phyloP scores from a whole-genome alignment of 306 rosid species.

The Acacia crassicarpa region DNA sequence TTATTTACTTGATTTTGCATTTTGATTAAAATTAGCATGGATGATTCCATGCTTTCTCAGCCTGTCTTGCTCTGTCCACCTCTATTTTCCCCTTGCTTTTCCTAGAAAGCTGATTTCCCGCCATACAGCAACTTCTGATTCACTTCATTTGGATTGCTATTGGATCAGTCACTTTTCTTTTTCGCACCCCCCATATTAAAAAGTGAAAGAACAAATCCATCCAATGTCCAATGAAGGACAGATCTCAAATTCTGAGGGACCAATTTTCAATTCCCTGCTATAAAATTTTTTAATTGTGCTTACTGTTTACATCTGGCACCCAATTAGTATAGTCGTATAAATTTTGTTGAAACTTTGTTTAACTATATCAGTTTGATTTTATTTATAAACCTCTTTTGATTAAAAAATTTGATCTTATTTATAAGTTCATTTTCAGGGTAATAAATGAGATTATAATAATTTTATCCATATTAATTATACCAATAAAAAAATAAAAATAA shows the following conservation, averaged over 20 bases:
- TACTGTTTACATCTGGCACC: background rate
- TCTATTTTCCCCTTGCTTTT: background rate
- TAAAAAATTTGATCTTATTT: too few species aligned
- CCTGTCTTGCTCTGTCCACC: background rate
- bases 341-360: background rate
- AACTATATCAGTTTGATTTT: too few species aligned
- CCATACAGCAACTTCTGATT: background rate
- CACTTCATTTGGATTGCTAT: background rate
- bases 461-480: too few species aligned
- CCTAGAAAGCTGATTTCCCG: background rate
- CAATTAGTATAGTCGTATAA: background rate
- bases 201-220: background rate
- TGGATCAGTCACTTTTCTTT: background rate
- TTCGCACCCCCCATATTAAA: background rate
- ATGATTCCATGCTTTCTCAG: background rate
- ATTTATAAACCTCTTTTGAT: too few species aligned
- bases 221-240: background rate
- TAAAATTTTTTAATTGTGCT: background rate
- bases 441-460: too few species aligned
- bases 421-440: too few species aligned
- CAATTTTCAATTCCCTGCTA: background rate
- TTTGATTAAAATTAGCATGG: background rate
- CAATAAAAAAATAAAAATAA: too few species aligned
- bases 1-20: background rate
- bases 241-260: background rate